Base-by-base conservation (phyloP, 192 early-diverging fungal species). In the Coemansia sp. region DNA sequence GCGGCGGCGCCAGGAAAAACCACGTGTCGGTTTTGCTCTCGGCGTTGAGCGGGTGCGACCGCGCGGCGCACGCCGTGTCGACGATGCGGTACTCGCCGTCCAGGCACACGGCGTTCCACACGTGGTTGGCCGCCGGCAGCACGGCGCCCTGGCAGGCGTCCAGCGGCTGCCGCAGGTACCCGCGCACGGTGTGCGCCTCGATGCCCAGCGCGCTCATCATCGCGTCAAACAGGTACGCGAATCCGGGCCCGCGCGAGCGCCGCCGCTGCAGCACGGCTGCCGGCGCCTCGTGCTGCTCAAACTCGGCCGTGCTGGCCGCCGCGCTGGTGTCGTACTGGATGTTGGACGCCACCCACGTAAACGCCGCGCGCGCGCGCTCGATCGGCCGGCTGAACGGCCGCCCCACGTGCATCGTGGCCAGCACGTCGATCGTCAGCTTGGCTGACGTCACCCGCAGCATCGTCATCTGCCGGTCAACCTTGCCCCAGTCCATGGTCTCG, bases 261-360 rank as follows among this genome's bases (percentile, higher is more conserved):
- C 72, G 60, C 38, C 78, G 71, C 50, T 71, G 78, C 20, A 79
- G 54, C 35, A 79, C 78, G 0, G 41, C 47, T 2, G 45, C 52
- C 30, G 78, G 71, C 28, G 53, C 31, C 51, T 79, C 78, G 12
- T 74, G 52, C 38, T 70, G 66, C 59, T 67, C 64, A 46, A 66
- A 69, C 45, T 72, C 70, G 20, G 61, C 66, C 39, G 60, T 70
- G 55, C 51, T 70, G 44, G 69, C 59, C 14, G 78, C 55, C 0
- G 40, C 28, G 28, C 66, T 71, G 11, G 57, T 44, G 46, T 79
- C 78, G 38, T 70, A 79, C 46, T 63, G 55, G 35, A 89, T 83
- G 53, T 89, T 89, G 29, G 80, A 79, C 27, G 81, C 80, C 7
- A 89, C 75, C 87, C 87, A 89, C 5, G 76, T 66, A 70, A 87